Conservation (phyloP, 352 stramenopile genomes). For the Vaucheria bursata region DNA sequence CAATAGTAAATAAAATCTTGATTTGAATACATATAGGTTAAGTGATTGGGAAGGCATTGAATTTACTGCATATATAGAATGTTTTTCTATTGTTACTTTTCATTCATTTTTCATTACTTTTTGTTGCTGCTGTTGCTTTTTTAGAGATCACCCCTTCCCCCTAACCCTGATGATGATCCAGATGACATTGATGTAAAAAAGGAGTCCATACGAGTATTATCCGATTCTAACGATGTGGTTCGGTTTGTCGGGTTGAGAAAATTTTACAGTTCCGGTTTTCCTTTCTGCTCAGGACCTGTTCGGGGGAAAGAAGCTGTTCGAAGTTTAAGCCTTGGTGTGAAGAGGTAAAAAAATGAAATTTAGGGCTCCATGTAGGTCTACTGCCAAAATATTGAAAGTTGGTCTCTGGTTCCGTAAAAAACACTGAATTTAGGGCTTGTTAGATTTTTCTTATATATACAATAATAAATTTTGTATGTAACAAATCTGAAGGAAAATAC, state of each 20-base stretch:
- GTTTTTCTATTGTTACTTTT: too few species aligned
- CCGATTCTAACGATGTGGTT: constrained; percentile 53
- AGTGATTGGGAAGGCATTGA: too few species aligned
- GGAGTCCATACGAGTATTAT: constrained; percentile 52
- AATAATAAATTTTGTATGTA: too few species aligned
- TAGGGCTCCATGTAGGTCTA: too few species aligned
- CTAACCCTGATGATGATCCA: constrained; percentile 2
- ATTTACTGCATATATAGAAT: too few species aligned
- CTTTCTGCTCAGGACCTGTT: neutral
- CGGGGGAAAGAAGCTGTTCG: constrained; percentile 59
- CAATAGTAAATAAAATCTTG: too few species aligned
- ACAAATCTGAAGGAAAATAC: too few species aligned
- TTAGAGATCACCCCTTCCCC: neutral
- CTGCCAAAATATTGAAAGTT: too few species aligned
- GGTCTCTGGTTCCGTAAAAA: too few species aligned
- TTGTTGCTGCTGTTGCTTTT: neutral
- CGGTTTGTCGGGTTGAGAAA: constrained; percentile 64
- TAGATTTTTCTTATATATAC: too few species aligned
- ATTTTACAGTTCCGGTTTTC: constrained; percentile 59
- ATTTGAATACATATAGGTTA: too few species aligned
- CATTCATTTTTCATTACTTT: neutral
- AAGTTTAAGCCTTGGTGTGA: constrained; percentile 64
- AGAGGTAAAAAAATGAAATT: constrained; percentile 18
- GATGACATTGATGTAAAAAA: constrained; percentile 54
- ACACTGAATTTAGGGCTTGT: too few species aligned